Evolutionary conservation across 495 filamentous ascomycete genomes (phyloP), one percentile per base, ranked within the genome.

Genomic region (Xylaria acuta): DNA sequence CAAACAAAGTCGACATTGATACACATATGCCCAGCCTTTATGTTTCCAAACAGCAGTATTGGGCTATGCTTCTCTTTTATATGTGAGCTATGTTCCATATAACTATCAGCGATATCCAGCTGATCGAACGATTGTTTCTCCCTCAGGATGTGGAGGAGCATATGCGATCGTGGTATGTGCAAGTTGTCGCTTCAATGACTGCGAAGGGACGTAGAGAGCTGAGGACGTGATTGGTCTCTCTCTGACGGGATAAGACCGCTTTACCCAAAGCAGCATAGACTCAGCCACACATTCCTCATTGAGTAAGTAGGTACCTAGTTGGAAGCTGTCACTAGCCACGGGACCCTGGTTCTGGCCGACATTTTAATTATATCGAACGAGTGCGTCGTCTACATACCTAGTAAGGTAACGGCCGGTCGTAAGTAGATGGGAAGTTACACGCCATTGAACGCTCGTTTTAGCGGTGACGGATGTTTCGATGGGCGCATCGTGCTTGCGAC

Each of bases 391-490:
- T 1, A n/a, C 8, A 12, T n/a, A n/a, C n/a, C n/a, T n/a, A n/a
- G n/a, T n/a, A n/a, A n/a, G n/a, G n/a, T n/a, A n/a, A 45, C 14
- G 14, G 41, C 43, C 43, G 16, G 8, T 16, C 20, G 18, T 54
- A 27, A 16, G 9, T 54, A 20, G 25, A 38, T 38, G 36, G 36
- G 47, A 58, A 58, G 58, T 16, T 36, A 3, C 34, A 38, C 27
- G 41, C 54, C 67, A 40, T 70, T 58, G 34, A 41, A 62, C 18
- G 22, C 30, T 69, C 54, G 41, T 22, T 34, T 69, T 11, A 27
- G 54, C 58, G 30, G 68, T 62, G 56, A 45, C 34, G 32, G 54
- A 41, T 16, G 43, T 27, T 27, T 70, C 53, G 47, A 53, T 63
- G 66, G 65, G 20, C 12, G 32, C 11, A 66, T 66, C 11, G 27